A percentile compares a stretch with the other conserved stretches of the same genome.
phyloP scores from a whole-genome alignment of 208 protist species.

The Acanthamoeba culbertsoni region DNA sequence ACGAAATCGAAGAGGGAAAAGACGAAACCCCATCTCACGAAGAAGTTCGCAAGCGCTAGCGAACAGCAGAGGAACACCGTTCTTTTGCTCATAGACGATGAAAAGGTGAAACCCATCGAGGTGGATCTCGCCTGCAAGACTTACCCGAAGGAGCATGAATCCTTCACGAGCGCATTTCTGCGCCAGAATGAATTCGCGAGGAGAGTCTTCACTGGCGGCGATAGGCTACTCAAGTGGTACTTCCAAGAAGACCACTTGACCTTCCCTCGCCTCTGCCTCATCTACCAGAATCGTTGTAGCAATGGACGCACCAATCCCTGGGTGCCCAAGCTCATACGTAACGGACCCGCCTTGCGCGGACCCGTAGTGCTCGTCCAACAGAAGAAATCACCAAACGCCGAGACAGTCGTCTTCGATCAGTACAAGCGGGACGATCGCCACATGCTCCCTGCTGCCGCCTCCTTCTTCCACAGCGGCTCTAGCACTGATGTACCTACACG shows the following conservation, averaged over 20 bases:
- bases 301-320: constrained; percentile 2
- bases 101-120: constrained; percentile 36
- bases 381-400: constrained; percentile 51
- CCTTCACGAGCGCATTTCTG: constrained; percentile 12
- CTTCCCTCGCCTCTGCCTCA: constrained; percentile 51
- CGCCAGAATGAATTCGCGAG: constrained; percentile 28
- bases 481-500: not conserved
- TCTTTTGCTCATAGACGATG: constrained; percentile 23
- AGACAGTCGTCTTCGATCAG: constrained; percentile 49
- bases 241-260: constrained; percentile 44
- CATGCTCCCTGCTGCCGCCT: not conserved
- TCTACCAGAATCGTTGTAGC: constrained; percentile 48
- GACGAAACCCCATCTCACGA: not conserved
- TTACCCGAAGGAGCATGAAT: constrained; percentile 54
- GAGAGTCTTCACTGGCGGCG: not conserved
- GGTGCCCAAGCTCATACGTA: constrained; percentile 33
- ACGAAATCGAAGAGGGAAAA: constrained; percentile 13
- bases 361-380: constrained; percentile 31
- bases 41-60: not conserved
- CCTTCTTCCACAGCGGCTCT: not conserved
- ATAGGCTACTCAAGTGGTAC: constrained; percentile 52
- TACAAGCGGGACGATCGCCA: not conserved
- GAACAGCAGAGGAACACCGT: not conserved
- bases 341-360: not conserved
- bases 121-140: constrained; percentile 44